Percentiles rank a stretch among this genome's conserved stretches.
Conservation (phyloP, 208 protist species). For the Porcisia hertigi region DNA sequence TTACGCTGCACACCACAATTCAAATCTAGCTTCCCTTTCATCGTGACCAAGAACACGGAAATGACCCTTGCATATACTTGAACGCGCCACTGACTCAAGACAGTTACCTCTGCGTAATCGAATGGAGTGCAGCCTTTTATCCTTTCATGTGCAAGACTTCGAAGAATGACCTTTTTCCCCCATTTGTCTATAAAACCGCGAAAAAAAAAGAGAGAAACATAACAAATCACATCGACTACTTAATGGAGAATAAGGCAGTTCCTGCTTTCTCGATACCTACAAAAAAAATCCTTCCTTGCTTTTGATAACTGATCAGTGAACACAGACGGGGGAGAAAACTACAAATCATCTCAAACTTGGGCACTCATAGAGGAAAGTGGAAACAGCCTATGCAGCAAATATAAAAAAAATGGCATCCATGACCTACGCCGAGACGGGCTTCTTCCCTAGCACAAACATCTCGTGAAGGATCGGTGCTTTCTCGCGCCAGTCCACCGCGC, state of each 20-base stretch:
- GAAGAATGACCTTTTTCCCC: neutral
- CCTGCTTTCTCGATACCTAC: conserved; percentile 5
- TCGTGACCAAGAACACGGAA: neutral
- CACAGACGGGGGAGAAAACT: conserved; percentile 8
- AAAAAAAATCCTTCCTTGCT: conserved; percentile 7
- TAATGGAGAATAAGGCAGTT: conserved; percentile 13
- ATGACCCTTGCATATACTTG: no score
- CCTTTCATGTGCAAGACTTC: neutral
- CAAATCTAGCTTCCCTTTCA: neutral
- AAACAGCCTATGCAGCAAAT: neutral
- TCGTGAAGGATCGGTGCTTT: conserved; percentile 89
- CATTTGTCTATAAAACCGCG: neutral
- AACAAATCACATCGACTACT: conserved; percentile 25
- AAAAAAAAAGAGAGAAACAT: conserved; percentile 6
- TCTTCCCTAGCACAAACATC: conserved; percentile 89
- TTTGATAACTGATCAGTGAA: neutral
- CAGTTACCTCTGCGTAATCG: neutral
- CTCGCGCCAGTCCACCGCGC: conserved; percentile 80
- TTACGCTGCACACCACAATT: neutral
- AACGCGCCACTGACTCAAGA: neutral
- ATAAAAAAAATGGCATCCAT: neutral
- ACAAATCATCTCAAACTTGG: neutral
- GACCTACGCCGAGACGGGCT: conserved; percentile 55
- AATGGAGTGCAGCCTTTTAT: neutral
- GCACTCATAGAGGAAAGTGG: neutral